Evolutionary conservation across 345 rosid genomes (phyloP).

Genomic region (Brassica incana): DNA sequence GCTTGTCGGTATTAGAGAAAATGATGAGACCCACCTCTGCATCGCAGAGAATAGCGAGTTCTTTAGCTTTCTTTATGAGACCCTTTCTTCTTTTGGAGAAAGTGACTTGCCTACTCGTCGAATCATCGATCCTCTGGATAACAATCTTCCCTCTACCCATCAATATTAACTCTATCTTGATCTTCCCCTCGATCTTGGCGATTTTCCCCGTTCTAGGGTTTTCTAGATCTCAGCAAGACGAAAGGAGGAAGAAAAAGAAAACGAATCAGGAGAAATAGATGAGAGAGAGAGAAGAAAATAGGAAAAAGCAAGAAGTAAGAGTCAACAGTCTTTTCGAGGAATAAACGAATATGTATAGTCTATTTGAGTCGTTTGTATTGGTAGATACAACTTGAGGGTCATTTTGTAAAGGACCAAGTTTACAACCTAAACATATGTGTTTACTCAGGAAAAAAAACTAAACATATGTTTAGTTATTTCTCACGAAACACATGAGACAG

Average conservation of each 20-base stretch:
- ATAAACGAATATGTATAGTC: conserved; percentile 6
- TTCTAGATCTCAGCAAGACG: conserved; percentile 26
- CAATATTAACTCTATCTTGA: conserved; percentile 3
- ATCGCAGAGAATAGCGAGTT: conserved; percentile 69
- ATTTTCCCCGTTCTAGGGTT: conserved; percentile 36
- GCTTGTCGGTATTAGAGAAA: conserved; percentile 62
- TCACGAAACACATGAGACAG: too few species aligned
- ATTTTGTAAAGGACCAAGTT: background rate
- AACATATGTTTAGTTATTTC: background rate
- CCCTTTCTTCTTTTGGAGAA: conserved; percentile 79
- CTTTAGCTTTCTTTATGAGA: conserved; percentile 73
- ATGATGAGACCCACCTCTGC: conserved; percentile 68
- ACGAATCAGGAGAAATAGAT: conserved; percentile 20
- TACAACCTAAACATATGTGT: conserved; percentile 4
- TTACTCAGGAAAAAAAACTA: background rate
- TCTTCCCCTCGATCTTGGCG: conserved; percentile 15
- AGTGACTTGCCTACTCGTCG: conserved; percentile 70
- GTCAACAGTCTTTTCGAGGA: conserved; percentile 29
- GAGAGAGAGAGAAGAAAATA: background rate
- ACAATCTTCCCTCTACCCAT: conserved; percentile 87
- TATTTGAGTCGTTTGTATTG: conserved; percentile 14
- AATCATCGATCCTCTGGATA: conserved; percentile 72
- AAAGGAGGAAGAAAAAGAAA: conserved; percentile 33
- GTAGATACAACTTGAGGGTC: conserved; percentile 12
- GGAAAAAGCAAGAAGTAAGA: background rate